phyloP scores from a whole-genome alignment of 306 rosid genomes.

The Medicago lupulina region DNA sequence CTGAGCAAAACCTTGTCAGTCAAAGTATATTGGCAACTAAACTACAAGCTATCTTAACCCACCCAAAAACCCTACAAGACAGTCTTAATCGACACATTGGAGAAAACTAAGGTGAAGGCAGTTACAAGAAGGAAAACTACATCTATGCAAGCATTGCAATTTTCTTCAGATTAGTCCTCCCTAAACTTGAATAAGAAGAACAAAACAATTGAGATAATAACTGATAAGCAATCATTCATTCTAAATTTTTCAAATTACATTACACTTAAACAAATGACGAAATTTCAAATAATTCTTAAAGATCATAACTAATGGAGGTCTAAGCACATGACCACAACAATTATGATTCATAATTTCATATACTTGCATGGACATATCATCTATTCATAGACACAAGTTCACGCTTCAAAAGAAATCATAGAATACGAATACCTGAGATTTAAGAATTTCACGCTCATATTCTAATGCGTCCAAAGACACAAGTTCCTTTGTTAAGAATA shows the following conservation, averaged over 20 bases:
- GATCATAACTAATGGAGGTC: conserved; percentile 8
- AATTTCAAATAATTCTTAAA: conserved; percentile 14
- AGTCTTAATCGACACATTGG: conserved; percentile 10
- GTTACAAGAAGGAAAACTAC: conserved; percentile 11
- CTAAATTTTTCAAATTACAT: not conserved
- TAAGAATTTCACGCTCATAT: conserved; percentile 84
- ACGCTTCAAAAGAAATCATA: conserved; percentile 15
- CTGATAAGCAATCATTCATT: conserved; percentile 13
- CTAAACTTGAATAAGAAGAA: conserved; percentile 14
- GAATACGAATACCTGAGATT: conserved; percentile 90
- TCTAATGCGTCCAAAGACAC: conserved; percentile 76
- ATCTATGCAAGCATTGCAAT: conserved; percentile 10
- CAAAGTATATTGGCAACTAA: conserved; percentile 17
- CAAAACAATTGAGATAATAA: not conserved
- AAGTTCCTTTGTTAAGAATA: conserved; percentile 83
- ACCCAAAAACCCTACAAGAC: conserved; percentile 18
- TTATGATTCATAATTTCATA: not conserved
- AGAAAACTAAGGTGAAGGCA: not conserved
- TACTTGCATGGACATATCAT: not conserved
- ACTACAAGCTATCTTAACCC: conserved; percentile 33
- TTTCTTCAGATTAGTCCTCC: not conserved
- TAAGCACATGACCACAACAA: conserved; percentile 26
- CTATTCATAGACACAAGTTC: not conserved
- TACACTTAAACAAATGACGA: not conserved
- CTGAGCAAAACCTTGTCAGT: conserved; percentile 14